Evolutionary conservation across 177 flowering plant genomes (phyloP).

Genomic region (Vitis hybrid): DNA sequence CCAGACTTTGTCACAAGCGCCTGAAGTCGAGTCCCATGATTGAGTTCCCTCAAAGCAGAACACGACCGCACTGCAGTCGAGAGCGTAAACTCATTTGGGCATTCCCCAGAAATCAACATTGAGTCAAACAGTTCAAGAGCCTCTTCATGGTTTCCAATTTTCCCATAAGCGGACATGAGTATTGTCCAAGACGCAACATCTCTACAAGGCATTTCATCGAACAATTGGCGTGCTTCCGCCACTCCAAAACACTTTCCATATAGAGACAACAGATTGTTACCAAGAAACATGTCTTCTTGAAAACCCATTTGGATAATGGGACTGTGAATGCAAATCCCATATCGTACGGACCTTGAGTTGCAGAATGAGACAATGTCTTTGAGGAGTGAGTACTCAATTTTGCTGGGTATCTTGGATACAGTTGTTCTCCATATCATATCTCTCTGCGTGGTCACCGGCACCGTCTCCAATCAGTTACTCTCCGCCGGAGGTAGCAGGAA

Average conservation of each 20-base stretch:
- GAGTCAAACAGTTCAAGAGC: constrained; percentile 38
- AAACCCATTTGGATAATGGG: constrained; percentile 50
- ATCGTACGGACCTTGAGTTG: constrained; percentile 42
- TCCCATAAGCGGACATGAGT: constrained; percentile 43
- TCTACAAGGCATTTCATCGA: constrained; percentile 53
- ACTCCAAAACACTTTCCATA: constrained; percentile 44
- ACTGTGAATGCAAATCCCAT: constrained; percentile 55
- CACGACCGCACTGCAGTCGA: constrained; percentile 44
- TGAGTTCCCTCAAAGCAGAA: constrained; percentile 31
- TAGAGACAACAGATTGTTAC: constrained; percentile 43
- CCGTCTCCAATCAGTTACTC: too few species aligned
- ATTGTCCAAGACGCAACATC: constrained; percentile 67
- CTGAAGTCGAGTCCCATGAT: constrained; percentile 37
- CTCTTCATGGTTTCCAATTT: constrained; percentile 17
- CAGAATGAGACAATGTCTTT: constrained; percentile 39
- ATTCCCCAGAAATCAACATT: constrained; percentile 41
- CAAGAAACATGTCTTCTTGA: constrained; percentile 33
- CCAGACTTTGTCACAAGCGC: constrained; percentile 45
- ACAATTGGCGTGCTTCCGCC: constrained; percentile 40
- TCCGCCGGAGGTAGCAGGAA: too few species aligned
- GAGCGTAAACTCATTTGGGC: constrained; percentile 56
- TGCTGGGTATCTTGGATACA: not conserved
- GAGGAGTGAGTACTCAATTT: constrained; percentile 6
- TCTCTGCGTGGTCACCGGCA: not conserved
- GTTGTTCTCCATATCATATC: constrained; percentile 14